A percentile compares a stretch with the other conserved stretches of the same genome.
These are phyloP conservation scores for Verbascum thapsus DNA, from an alignment of 257 asterid genomes.

Conservation along the genomic window DNA sequence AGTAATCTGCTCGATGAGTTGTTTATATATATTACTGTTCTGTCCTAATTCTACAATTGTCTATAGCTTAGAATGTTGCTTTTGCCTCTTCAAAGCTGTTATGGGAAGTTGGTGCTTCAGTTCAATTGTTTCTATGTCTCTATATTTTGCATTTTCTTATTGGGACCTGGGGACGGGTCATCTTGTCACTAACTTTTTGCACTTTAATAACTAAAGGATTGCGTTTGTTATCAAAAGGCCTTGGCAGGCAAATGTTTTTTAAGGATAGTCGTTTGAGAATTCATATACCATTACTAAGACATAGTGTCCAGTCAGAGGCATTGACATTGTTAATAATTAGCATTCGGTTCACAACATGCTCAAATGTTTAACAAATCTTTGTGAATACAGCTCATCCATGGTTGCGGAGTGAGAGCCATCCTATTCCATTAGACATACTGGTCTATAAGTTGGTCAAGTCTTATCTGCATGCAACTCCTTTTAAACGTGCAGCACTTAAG, in stretches of 20 bases:
- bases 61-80: constrained; percentile 10
- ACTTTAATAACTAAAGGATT: background rate
- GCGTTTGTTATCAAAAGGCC: background rate
- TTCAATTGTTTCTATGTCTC: background rate
- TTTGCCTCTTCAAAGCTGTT: background rate
- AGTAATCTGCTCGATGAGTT: constrained; percentile 37
- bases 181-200: background rate
- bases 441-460: constrained; percentile 81
- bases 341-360: background rate
- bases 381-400: constrained; percentile 85
- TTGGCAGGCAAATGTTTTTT: background rate
- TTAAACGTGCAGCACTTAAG: constrained; percentile 94
- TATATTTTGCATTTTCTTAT: background rate
- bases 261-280: background rate
- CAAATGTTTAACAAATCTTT: constrained; percentile 24
- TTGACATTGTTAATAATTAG: background rate
- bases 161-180: background rate
- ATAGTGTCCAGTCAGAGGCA: background rate
- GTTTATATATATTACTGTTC: background rate
- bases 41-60: background rate
- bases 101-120: background rate
- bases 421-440: constrained; percentile 86
- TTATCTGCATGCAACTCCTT: constrained; percentile 84
- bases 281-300: background rate
- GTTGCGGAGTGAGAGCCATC: constrained; percentile 84